These are phyloP conservation scores for Melampsora americana DNA, from an alignment of 1,284 basidiomycete genomes.

Conservation along the genomic window DNA sequence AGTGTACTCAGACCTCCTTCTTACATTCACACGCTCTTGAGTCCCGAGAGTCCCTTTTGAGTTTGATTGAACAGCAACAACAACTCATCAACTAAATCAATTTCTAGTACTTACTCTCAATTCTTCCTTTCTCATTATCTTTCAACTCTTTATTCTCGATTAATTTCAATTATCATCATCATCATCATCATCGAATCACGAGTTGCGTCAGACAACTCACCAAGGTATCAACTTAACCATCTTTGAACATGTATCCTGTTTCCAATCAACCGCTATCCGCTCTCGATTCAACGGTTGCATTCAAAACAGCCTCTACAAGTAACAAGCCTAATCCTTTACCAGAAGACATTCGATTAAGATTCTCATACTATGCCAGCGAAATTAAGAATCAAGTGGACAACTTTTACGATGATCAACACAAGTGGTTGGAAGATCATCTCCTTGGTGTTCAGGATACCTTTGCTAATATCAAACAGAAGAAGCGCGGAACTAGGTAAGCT, in stretches of 20 bases:
- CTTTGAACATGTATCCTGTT: background rate
- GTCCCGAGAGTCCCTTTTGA: no score
- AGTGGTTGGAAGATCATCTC: conserved; percentile 44
- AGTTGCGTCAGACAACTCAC: no score
- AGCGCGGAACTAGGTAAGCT: conserved; percentile 24
- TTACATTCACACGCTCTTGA: no score
- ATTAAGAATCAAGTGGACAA: conserved; percentile 41
- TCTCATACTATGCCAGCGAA: conserved; percentile 39
- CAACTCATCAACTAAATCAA: no score
- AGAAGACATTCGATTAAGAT: conserved; percentile 38
- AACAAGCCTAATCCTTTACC: conserved; percentile 17
- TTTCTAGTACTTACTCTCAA: no score
- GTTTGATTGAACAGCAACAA: no score
- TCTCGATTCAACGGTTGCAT: background rate
- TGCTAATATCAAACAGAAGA: conserved; percentile 32
- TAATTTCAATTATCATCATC: no score
- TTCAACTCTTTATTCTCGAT: no score
- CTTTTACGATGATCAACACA: conserved; percentile 36
- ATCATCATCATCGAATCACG: no score
- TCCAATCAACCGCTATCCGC: background rate
- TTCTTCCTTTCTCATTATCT: no score
- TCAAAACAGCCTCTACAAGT: background rate
- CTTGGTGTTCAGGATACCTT: conserved; percentile 27
- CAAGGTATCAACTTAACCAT: background rate
- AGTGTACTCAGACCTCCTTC: no score